Percentiles rank a stretch among this genome's conserved stretches.
phyloP scores from a whole-genome alignment of 345 rosid genomes.

The Sonneratia caseolaris region DNA sequence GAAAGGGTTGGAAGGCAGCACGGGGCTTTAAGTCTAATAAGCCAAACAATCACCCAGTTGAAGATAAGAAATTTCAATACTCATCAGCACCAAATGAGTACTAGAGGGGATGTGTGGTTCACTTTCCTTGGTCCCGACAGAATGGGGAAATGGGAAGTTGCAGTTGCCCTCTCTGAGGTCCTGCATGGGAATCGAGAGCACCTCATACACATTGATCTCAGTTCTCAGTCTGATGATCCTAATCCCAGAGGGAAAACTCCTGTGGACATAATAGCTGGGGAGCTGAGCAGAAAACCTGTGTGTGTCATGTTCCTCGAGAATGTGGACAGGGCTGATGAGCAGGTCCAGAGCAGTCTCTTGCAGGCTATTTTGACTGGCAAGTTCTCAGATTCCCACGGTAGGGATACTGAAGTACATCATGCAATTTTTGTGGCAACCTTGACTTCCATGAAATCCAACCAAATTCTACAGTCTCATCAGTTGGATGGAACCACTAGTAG shows the following conservation, averaged over 20 bases:
- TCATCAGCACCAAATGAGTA: conserved; percentile 7
- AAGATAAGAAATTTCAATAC: conserved; percentile 18
- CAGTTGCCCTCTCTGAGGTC: conserved; percentile 46
- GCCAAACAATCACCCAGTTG: conserved; percentile 22
- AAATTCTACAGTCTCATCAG: conserved; percentile 5
- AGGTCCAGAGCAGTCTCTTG: conserved; percentile 32
- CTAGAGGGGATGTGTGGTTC: conserved; percentile 58
- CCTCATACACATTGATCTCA: conserved; percentile 45
- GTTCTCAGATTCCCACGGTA: conserved; percentile 56
- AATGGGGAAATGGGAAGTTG: conserved; percentile 43
- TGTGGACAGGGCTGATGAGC: conserved; percentile 57
- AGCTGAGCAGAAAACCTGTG: conserved; percentile 45
- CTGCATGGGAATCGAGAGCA: conserved; percentile 40
- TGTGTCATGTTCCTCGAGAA: conserved; percentile 67
- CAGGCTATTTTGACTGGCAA: conserved; percentile 49
- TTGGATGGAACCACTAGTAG: background rate
- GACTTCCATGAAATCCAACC: conserved; percentile 11
- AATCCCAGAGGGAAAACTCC: conserved; percentile 54
- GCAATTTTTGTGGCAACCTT: conserved; percentile 51
- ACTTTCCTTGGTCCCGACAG: conserved; percentile 52
- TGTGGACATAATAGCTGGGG: conserved; percentile 52
- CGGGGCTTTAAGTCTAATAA: conserved; percentile 44
- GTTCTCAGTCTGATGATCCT: conserved; percentile 20
- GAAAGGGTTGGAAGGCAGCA: conserved; percentile 50
- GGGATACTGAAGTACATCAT: conserved; percentile 47